These are phyloP conservation scores for Lanmaoa rubissima DNA, from an alignment of 768 basidiomycete genomes.

Conservation along the genomic window DNA sequence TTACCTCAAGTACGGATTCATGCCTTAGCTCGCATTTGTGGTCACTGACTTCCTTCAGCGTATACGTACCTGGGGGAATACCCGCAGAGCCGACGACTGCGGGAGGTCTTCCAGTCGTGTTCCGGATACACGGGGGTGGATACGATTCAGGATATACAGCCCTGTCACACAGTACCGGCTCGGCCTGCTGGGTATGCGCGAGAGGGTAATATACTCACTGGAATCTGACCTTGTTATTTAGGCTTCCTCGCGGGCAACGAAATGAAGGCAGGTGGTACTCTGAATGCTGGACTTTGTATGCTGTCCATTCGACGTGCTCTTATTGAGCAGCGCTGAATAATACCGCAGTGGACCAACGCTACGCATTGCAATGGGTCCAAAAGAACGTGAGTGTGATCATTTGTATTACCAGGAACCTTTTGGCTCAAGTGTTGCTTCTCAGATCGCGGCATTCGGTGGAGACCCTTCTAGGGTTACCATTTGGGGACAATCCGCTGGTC, in stretches of 20 bases:
- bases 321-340: not conserved
- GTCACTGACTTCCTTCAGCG: not conserved
- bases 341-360: not conserved
- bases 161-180: not conserved
- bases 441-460: not conserved
- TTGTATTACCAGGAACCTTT: not conserved
- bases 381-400: not conserved
- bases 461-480: not conserved
- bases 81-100: slow-evolving; percentile 19
- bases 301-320: not conserved
- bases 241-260: not conserved
- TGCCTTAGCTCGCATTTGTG: not conserved
- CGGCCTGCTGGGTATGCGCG: not conserved
- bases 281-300: not conserved
- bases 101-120: slow-evolving; percentile 4
- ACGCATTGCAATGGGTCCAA: not conserved
- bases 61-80: not conserved
- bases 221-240: not conserved
- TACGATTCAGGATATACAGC: slow-evolving; percentile 25
- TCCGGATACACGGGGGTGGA: not conserved
- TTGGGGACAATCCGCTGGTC: not conserved
- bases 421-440: not conserved
- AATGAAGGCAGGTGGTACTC: not conserved
- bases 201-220: not conserved
- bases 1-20: slow-evolving; percentile 28